phyloP scores from a whole-genome alignment of 23 red algal species.

The Chondrus crispus region DNA sequence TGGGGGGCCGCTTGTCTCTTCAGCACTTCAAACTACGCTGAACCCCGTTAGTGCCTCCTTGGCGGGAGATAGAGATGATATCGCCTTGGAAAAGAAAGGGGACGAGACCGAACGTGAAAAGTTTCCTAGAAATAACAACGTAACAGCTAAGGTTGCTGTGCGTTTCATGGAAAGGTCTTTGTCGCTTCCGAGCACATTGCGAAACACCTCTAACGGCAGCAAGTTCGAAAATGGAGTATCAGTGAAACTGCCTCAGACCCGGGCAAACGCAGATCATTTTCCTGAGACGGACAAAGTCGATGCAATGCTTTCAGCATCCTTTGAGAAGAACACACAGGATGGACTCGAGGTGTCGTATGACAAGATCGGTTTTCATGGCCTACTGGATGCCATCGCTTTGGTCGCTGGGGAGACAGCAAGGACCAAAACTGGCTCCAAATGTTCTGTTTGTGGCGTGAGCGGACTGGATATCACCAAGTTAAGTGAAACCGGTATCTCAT shows the following conservation, averaged over 20 bases:
- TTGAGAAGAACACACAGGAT: not conserved
- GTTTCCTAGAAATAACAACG: too few relatives aligned
- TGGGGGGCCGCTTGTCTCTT: too few relatives aligned
- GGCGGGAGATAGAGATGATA: too few relatives aligned
- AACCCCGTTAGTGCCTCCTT: too few relatives aligned
- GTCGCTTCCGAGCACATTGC: not conserved
- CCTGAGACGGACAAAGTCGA: not conserved
- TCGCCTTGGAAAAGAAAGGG: too few relatives aligned
- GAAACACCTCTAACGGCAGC: not conserved
- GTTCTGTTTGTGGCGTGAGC: not conserved
- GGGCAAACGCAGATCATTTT: not conserved
- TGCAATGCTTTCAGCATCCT: not conserved
- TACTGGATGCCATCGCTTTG: constrained; percentile 38
- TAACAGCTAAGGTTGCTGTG: too few relatives aligned
- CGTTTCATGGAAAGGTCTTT: not conserved
- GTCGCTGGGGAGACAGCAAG: constrained; percentile 5
- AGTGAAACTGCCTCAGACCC: too few relatives aligned
- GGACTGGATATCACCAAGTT: not conserved
- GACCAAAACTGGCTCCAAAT: not conserved
- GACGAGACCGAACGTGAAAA: too few relatives aligned
- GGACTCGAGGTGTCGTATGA: constrained; percentile 13
- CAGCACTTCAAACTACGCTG: too few relatives aligned
- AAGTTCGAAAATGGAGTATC: not conserved
- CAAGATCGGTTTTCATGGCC: not conserved
- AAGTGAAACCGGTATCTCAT: not conserved